Evolutionary conservation across 768 basidiomycete species (phyloP).

Genomic region (Phylloporus rhodoxanthus): DNA sequence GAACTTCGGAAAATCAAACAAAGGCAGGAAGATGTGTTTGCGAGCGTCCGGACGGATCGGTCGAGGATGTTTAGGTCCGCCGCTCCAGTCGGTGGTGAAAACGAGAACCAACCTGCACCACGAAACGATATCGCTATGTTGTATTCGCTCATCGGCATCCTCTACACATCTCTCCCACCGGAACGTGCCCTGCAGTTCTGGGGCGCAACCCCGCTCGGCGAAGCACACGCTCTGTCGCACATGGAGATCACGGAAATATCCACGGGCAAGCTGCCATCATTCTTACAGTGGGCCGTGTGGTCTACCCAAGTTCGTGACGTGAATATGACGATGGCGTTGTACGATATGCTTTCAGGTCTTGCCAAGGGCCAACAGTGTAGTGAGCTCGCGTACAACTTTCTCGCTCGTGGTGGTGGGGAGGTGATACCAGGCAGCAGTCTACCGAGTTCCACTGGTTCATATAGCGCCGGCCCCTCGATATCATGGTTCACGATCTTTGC

Average conservation of each 20-base stretch:
- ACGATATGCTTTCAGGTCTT: slow-evolving; percentile 84
- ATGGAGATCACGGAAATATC: slow-evolving; percentile 57
- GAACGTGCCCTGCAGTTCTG: slow-evolving; percentile 85
- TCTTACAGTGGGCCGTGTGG: slow-evolving; percentile 89
- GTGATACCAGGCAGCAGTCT: slow-evolving; percentile 56
- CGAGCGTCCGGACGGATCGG: slow-evolving; percentile 59
- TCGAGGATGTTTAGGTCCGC: slow-evolving; percentile 45
- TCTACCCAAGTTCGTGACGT: slow-evolving; percentile 70
- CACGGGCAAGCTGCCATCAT: slow-evolving; percentile 59
- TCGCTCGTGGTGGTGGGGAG: slow-evolving; percentile 71
- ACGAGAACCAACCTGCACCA: slow-evolving; percentile 43
- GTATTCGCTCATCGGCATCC: slow-evolving; percentile 75
- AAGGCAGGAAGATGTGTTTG: slow-evolving; percentile 79
- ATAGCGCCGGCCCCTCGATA: slow-evolving; percentile 47
- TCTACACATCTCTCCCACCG: slow-evolving; percentile 67
- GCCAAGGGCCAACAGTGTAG: slow-evolving; percentile 82
- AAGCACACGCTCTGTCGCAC: slow-evolving; percentile 42
- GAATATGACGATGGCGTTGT: slow-evolving; percentile 71
- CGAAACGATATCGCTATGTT: slow-evolving; percentile 83
- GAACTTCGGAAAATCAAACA: slow-evolving; percentile 84
- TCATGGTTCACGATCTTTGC: slow-evolving; percentile 78
- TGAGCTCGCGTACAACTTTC: slow-evolving; percentile 83
- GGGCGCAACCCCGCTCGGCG: slow-evolving; percentile 53
- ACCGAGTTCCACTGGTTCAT: slow-evolving; percentile 33
- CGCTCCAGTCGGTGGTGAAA: slow-evolving; percentile 36